phyloP scores from a whole-genome alignment of 73 alveolate species.

The Blepharisma japonicum region DNA sequence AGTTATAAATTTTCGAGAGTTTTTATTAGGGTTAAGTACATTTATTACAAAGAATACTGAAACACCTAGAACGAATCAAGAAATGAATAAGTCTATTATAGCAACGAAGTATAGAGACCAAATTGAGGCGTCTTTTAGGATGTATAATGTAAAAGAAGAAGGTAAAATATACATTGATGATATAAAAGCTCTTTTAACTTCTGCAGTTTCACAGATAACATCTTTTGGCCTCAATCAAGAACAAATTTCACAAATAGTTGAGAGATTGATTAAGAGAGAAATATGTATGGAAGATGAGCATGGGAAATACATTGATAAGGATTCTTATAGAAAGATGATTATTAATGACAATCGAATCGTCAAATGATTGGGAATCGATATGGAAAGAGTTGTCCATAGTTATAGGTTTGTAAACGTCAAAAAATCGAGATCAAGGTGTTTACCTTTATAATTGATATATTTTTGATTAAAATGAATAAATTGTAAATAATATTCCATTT shows the following conservation, averaged over 20 bases:
- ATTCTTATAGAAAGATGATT: background rate
- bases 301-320: constrained; percentile 1
- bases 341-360: background rate
- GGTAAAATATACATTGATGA: background rate
- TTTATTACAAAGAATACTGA: background rate
- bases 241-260: background rate
- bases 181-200: background rate
- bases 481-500: too few species aligned
- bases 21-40: constrained; percentile 6
- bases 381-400: constrained; percentile 15
- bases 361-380: constrained; percentile 7
- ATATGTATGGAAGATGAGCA: background rate
- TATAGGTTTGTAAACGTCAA: background rate
- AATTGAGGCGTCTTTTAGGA: background rate
- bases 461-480: too few species aligned
- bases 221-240: background rate
- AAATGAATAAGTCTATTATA: too few species aligned
- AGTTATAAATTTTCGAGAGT: constrained; percentile 31
- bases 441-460: background rate
- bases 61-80: too few species aligned
- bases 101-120: constrained; percentile 13
- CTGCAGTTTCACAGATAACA: background rate
- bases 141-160: background rate
- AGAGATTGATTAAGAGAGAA: background rate
- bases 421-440: background rate